Conservation (phyloP, 495 filamentous ascomycete genomes). For the Ramalina peruviana region DNA sequence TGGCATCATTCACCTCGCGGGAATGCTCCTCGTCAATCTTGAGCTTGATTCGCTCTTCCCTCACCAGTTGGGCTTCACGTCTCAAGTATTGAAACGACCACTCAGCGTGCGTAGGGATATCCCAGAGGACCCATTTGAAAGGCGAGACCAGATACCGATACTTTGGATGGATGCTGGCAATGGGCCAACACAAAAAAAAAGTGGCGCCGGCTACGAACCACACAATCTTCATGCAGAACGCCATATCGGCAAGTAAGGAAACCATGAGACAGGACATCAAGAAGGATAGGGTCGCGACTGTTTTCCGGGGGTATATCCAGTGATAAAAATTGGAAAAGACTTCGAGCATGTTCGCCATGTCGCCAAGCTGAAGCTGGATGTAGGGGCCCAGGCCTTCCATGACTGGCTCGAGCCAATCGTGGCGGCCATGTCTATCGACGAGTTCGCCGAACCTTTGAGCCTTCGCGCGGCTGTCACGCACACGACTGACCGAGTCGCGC, state of each 20-base stretch:
- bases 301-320: constrained; percentile 26
- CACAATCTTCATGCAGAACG: constrained; percentile 26
- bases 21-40: constrained; percentile 13
- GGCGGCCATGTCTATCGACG: constrained; percentile 28
- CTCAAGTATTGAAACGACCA: constrained; percentile 27
- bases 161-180: constrained; percentile 26
- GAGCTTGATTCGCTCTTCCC: constrained; percentile 16
- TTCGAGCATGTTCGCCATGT: constrained; percentile 30
- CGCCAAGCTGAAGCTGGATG: constrained; percentile 29
- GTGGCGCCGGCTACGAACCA: constrained; percentile 23
- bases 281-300: constrained; percentile 22
- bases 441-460: constrained; percentile 27
- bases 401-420: constrained; percentile 27
- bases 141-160: constrained; percentile 30
- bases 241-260: constrained; percentile 18
- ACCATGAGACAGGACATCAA: constrained; percentile 21
- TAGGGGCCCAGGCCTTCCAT: constrained; percentile 26
- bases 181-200: constrained; percentile 31
- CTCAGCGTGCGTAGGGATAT: constrained; percentile 26
- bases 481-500: constrained; percentile 21
- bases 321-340: constrained; percentile 31
- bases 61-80: constrained; percentile 18
- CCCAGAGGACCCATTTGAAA: constrained; percentile 30
- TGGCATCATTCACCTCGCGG: constrained; percentile 5
- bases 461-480: constrained; percentile 15